Evolutionary conservation across 441 rosid species (phyloP), one percentile per base, ranked within the genome.

Genomic region (Melastoma candidum): DNA sequence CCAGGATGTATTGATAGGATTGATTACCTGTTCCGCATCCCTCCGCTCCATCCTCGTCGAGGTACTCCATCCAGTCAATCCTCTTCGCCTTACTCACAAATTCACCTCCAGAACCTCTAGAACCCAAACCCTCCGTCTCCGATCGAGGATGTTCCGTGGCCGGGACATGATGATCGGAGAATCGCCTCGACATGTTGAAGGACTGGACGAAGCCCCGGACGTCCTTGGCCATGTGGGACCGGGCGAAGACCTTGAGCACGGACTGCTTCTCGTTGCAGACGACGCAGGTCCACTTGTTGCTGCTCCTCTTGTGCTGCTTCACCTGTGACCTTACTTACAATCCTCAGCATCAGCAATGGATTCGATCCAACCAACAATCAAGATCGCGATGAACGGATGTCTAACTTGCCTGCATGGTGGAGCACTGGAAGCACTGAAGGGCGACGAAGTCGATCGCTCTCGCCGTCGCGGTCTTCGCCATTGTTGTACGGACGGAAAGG

Each of bases 201-300:
- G 85, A 69, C 41, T 84, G 95, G 1, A 90, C 90, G 64, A 80
- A 79, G 54, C 51, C 53, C 45, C 97, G 95, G 59, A 90, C 69
- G 66, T 90, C 89, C 61, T 70, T 84, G 56, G 95, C 94, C 67
- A 73, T 57, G 67, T 55, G 66, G 3, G 89, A 81, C 46, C 72
- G 77, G 3, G 92, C 79, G 54, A 84, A 84, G 25, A 90, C 82
- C 60, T 72, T 82, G 46, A 63, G 44, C 11, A 82, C 72, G 7
- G 92, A 90, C 56, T 90, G 94, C 67, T 79, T 90, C 77, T 90
- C 80, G 67, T 87, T 87, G 70, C 89, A 84, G 2, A 87, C 74
- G 48, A 73, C 89, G 64, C 95, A 90, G 11, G 75, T 67, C 97
- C 95, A 90, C 54, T 75, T 85, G 71, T 68, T 84, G 73, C 79